Base-by-base conservation (phyloP, 257 asterid genomes). In the Phtheirospermum japonicum region DNA sequence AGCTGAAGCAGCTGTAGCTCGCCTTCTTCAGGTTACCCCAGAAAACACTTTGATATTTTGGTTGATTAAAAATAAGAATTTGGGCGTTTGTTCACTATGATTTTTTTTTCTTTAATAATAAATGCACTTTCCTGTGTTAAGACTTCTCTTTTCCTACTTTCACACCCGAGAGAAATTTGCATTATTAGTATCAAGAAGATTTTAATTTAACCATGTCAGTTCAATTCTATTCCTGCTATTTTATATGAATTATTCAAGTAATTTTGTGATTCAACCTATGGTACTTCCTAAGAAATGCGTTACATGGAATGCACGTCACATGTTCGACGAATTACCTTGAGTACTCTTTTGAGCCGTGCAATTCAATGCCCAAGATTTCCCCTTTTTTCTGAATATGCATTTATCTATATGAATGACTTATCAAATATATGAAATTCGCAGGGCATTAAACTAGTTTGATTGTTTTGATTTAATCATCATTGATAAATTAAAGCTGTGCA, bases 301-400 rank as follows among this genome's bases (percentile, higher is more conserved):
- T 59, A 6, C 30, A 18, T 2, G 19, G 64, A 34, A 37, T 69
- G 72, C 71, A 33, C 64, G 26, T 53, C 17, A 68, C 49, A 0
- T 78, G 55, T 76, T 81, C 60, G 84, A 71, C 71, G 65, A 73
- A 76, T 61, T 73, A 74, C 75, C 64, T 66, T 34, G 33, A 23
- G n/a, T 23, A 23, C 28, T 23, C 28, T 23, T 23, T 23, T 23
- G 28, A 23, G n/a, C 28, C 28, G 28, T 23, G 28, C 28, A 45
- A 39, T 49, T 63, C 5, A 7, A 11, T 19, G 20, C 66, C 16
- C 14, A 50, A 11, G 19, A 31, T n/a, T 7, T n/a, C 23, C 17
- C 36, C 4, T 9, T 7, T n/a, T 18, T 9, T 34, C 46, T 57
- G 7, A 18, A 36, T 9, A 59, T 51, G 48, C 52, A 31, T 50